Percentiles rank a stretch among this genome's conserved stretches.
Conservation (phyloP, 345 rosid genomes). For the Ailanthus altissimus region DNA sequence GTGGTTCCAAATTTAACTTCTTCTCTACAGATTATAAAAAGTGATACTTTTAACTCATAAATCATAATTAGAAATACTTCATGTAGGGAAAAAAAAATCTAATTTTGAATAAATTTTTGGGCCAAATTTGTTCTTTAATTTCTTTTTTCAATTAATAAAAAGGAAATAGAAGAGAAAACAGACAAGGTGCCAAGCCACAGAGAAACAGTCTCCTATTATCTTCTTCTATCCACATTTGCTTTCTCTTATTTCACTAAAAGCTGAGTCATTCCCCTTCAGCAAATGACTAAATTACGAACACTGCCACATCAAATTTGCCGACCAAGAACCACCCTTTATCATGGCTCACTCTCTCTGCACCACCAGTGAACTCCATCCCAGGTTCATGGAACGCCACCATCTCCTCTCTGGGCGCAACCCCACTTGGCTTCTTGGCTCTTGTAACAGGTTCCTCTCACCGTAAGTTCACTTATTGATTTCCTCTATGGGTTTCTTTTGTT, state of each 20-base stretch:
- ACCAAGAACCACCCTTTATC: not conserved
- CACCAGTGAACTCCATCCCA: slow-evolving; percentile 29
- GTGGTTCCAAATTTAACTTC: no score
- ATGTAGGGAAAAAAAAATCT: no score
- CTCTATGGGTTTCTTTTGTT: slow-evolving; percentile 4
- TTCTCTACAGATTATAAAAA: no score
- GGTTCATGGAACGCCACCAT: slow-evolving; percentile 50
- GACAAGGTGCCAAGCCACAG: slow-evolving; percentile 26
- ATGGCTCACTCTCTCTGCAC: slow-evolving; percentile 22
- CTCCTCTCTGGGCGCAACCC: slow-evolving; percentile 38
- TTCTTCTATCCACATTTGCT: not conserved
- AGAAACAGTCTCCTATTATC: not conserved
- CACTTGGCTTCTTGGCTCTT: slow-evolving; percentile 40
- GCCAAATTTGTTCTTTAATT: no score
- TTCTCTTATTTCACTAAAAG: not conserved
- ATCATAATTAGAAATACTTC: no score
- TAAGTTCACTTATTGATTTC: slow-evolving; percentile 27
- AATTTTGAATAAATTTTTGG: no score
- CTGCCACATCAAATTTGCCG: slow-evolving; percentile 14
- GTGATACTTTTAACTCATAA: no score
- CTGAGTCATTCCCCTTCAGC: not conserved
- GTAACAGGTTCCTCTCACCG: slow-evolving; percentile 48
- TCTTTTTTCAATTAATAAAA: not conserved
- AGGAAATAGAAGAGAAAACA: not conserved
- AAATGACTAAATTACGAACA: slow-evolving; percentile 28